phyloP scores from a whole-genome alignment of 306 rosid species.

The Cucumis sativus region Cucumber_9930_V3 NC_026657.2:32892001-32892500 shows the following conservation, averaged over 20 bases:
- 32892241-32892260: not conserved
- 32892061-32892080: not conserved
- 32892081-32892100: not conserved
- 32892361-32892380: too few relatives aligned
- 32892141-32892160: not conserved
- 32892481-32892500: too few relatives aligned
- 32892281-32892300: too few relatives aligned
- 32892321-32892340: too few relatives aligned
- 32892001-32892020: not conserved
- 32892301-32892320: too few relatives aligned
- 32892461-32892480: too few relatives aligned
- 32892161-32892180: constrained; percentile 1
- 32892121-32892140: not conserved
- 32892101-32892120: not conserved
- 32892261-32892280: too few relatives aligned
- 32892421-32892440: too few relatives aligned
- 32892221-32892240: not conserved
- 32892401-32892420: too few relatives aligned
- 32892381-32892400: too few relatives aligned
- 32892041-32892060: not conserved
- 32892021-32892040: not conserved
- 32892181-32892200: not conserved
- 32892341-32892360: too few relatives aligned
- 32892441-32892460: too few relatives aligned
- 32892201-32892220: not conserved